Evolutionary conservation across 225 moss, liverwort and hornwort genomes (phyloP).

Genomic region (Marchantia paleacea): DNA sequence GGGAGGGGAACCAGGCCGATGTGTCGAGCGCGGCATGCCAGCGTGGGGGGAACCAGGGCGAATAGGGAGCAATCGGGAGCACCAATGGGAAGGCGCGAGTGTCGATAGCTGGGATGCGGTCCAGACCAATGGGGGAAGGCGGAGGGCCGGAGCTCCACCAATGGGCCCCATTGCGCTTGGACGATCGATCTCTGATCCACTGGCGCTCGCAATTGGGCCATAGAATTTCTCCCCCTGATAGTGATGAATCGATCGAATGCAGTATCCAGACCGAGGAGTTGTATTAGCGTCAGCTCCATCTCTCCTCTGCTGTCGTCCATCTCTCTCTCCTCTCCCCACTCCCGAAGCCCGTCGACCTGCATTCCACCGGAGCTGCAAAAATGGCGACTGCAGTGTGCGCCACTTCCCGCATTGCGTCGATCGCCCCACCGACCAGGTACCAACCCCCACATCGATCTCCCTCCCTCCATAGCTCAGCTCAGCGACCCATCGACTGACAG

Average conservation of each 20-base stretch:
- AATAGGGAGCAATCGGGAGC: conserved; percentile 43
- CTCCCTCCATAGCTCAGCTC: too few relatives aligned
- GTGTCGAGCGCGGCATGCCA: not conserved
- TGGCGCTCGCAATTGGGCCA: conserved; percentile 6
- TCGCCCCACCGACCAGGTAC: conserved; percentile 75
- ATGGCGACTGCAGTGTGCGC: conserved; percentile 87
- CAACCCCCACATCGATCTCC: too few relatives aligned
- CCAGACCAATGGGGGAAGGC: conserved; percentile 34
- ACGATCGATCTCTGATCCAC: conserved; percentile 25
- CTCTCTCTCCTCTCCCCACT: conserved; percentile 4
- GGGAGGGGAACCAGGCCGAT: not conserved
- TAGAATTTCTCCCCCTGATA: conserved; percentile 4
- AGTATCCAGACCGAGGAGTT: conserved; percentile 10
- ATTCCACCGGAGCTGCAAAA: conserved; percentile 1
- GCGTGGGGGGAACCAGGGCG: conserved; percentile 4
- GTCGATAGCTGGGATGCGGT: conserved; percentile 41
- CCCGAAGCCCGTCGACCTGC: not conserved
- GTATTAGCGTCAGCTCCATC: conserved; percentile 15
- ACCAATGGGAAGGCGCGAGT: conserved; percentile 35
- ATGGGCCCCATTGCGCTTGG: conserved; percentile 7
- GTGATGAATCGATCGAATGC: not conserved
- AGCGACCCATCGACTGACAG: too few relatives aligned
- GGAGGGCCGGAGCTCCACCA: conserved; percentile 19
- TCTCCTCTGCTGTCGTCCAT: not conserved
- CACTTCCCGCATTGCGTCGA: conserved; percentile 64